Evolutionary conservation across 1,284 basidiomycete species (phyloP), one percentile per base, ranked within the genome.

Genomic region (Heterobasidion occidentale): DNA sequence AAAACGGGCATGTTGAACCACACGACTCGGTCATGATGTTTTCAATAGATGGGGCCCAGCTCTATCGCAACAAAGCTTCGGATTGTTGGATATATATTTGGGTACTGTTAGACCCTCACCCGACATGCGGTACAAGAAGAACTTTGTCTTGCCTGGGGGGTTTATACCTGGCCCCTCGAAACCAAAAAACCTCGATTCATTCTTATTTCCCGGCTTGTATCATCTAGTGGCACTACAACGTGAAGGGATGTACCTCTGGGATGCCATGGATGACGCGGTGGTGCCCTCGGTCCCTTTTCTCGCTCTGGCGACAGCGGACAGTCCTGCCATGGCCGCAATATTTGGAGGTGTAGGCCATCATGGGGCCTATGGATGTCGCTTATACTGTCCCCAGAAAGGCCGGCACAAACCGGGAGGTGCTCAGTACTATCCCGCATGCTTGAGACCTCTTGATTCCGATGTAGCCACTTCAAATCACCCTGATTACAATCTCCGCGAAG

Each of bases 331-430:
- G 55, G 53, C 62, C 5, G 49, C 63, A 15, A 34, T 72, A 7
- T 64, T 63, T 60, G 71, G 72, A 2, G 54, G 60, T 20, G 67
- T 71, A 33, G 69, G 70, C 5, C 70, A 71, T 54, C 61, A 66
- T 56, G 71, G 72, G 9, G 46, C 46, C 11, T 51, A 63, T 47
- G 67, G 65, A 2, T 75, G 73, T 53, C 60, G 66, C 1, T 27
- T 68, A 2, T 63, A 61, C 47, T 74, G 72, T 61, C 45, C 54
- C 27, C 58, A 67, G 44, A 62, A 59, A 57, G 71, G 73, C 15
- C 62, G 67, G 7, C 70, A 64, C 46, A 71, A 72, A 60, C 59
- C 60, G 1, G 57, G 57, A 6, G 60, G 47, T 27, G 52, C 57
- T 9, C 65, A 68, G 27, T 73, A 74, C 54, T 73, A 66, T 60